These are phyloP conservation scores for Arthrinium puccinioides DNA, from an alignment of 2,329 filamentous ascomycete genomes.

Conservation along the genomic window DNA sequence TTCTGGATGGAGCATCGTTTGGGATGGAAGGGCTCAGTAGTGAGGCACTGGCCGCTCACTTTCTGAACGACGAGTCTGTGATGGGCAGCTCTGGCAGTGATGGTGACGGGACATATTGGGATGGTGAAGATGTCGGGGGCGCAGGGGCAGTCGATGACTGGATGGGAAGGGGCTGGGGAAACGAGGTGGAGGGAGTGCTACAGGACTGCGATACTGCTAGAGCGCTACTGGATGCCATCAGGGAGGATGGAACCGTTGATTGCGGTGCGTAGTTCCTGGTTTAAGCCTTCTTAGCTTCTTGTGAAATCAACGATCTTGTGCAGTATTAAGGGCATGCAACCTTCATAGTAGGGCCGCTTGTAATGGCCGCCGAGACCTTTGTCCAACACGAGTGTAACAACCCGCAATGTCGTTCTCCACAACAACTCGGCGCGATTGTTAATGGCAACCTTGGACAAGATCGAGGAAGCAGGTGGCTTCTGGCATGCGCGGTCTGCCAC, in stretches of 20 bases:
- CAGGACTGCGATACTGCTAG: background rate
- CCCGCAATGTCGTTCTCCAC: too few species aligned
- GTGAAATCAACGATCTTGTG: too few species aligned
- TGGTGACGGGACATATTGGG: background rate
- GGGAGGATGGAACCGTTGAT: background rate
- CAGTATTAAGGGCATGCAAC: too few species aligned
- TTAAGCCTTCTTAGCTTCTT: too few species aligned
- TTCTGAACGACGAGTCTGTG: conserved; percentile 16
- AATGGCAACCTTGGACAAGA: too few species aligned
- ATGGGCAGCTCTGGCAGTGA: conserved; percentile 9
- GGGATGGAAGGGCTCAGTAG: conserved; percentile 22
- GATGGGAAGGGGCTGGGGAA: conserved; percentile 29
- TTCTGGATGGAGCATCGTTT: conserved; percentile 12
- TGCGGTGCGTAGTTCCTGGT: conserved; percentile 1
- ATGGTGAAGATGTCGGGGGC: conserved; percentile 9
- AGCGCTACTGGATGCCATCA: background rate
- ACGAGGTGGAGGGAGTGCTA: conserved; percentile 14
- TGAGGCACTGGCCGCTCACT: conserved; percentile 25
- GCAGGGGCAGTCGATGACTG: conserved; percentile 26
- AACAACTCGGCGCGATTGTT: too few species aligned
- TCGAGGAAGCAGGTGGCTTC: too few species aligned
- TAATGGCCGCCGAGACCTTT: too few species aligned
- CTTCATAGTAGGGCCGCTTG: too few species aligned
- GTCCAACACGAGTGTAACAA: too few species aligned
- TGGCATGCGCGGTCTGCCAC: too few species aligned